Conservation (phyloP, 208 protist species). For the Kentomonas sorsogonicus region DNA sequence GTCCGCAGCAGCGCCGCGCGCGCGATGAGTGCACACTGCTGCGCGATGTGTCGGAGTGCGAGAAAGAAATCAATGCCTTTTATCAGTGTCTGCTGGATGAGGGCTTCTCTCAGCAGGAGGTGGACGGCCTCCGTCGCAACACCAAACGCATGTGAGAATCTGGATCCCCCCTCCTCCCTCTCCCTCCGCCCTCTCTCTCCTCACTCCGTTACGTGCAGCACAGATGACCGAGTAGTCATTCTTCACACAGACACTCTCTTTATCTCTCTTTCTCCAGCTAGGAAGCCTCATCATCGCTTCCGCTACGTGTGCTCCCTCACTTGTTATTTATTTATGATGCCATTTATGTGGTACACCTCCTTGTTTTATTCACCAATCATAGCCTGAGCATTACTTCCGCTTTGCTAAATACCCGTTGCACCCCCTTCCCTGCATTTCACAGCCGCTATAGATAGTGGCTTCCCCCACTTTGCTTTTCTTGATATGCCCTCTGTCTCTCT, state of each 20-base stretch:
- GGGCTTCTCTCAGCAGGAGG: conserved; percentile 61
- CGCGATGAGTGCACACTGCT: conserved; percentile 79
- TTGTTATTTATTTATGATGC: conserved; percentile 2
- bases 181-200: background rate
- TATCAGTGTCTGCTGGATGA: conserved; percentile 73
- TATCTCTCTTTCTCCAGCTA: conserved; percentile 10
- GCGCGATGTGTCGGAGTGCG: conserved; percentile 58
- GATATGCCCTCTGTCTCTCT: too few species aligned
- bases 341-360: too few species aligned
- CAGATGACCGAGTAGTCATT: background rate
- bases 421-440: too few species aligned
- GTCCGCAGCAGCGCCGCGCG: conserved; percentile 53
- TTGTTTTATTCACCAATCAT: too few species aligned
- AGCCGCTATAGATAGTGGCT: too few species aligned
- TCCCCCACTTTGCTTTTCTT: too few species aligned
- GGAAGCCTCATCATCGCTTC: background rate
- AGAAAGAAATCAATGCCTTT: conserved; percentile 52
- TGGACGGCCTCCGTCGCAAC: conserved; percentile 40
- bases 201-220: background rate
- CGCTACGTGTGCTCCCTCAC: background rate
- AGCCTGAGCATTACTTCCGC: too few species aligned
- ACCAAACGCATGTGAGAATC: conserved; percentile 34
- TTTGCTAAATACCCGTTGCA: too few species aligned
- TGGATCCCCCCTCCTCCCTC: background rate
- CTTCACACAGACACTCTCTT: conserved; percentile 1